Base-by-base conservation (phyloP, 1,284 basidiomycete species). In the Trametes hirsuta region DNA sequence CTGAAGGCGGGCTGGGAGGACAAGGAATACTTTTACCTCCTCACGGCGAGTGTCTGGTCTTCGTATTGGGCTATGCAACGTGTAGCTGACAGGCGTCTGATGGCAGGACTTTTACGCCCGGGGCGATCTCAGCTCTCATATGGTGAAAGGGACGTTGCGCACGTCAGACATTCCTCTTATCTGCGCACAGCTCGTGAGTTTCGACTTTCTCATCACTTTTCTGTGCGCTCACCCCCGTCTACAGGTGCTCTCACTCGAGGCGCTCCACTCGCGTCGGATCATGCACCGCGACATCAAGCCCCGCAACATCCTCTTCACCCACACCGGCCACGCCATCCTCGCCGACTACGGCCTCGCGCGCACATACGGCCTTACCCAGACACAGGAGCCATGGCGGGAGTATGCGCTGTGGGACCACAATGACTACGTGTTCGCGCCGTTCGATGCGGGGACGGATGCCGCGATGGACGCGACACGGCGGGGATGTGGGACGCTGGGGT, bases 231-330 rank as follows among this genome's bases (percentile, higher is more conserved):
- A 24, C 22, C 84, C 12, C 74, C 77, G 12, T 34, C 84, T 10
- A 11, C 47, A 72, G 71, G 40, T 72, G 12, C 47, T 65, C 25
- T 66, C 66, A 1, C 49, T 74, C 8, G 56, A 52, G 8, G 37
- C 53, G 24, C 73, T 88, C 22, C 86, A 88, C 71, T 72, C 75
- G n/a, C 79, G 81, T 51, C 62, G 66, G 39, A 70, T 75, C 62
- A 53, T 74, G 21, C 74, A 75, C 60, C 72, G 74, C 49, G 74
- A 75, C 59, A 63, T 75, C 54, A 75, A 75, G 73, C 86, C 86
- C 1, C 84, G 84, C 67, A 88, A 89, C 69, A 81, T 89, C 55
- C 75, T 88, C n/a, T 74, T 89, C 15, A 85, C 85, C 71, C 81
- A 83, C 64, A 75, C 79, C 51, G 85, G 85, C 2, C 84, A 88